These are phyloP conservation scores for Amphichorda felina DNA, from an alignment of 2,329 filamentous ascomycete species.

Conservation along the genomic window DNA sequence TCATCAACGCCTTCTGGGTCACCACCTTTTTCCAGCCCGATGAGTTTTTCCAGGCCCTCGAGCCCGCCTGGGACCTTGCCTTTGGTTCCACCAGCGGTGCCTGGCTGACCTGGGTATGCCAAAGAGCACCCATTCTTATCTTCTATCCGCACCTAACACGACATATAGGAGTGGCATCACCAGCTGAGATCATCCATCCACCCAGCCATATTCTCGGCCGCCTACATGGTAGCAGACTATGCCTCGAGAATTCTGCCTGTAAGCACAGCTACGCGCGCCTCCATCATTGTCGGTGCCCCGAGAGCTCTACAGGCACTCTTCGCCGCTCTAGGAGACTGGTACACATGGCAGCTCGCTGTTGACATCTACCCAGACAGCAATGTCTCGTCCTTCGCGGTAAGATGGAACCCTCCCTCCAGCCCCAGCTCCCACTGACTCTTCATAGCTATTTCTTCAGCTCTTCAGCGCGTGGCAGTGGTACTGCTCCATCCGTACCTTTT, in stretches of 20 bases:
- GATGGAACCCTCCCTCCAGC: slow-evolving; percentile 11
- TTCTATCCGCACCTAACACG: slow-evolving; percentile 1
- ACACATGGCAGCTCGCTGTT: slow-evolving; percentile 72
- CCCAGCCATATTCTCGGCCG: slow-evolving; percentile 69
- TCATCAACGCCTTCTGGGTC: slow-evolving; percentile 67
- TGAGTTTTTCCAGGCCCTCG: slow-evolving; percentile 91
- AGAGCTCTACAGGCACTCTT: slow-evolving; percentile 66
- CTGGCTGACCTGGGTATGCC: slow-evolving; percentile 88
- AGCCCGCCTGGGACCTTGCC: slow-evolving; percentile 83
- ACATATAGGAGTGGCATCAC: slow-evolving; percentile 73
- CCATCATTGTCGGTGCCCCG: slow-evolving; percentile 60
- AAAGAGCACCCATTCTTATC: no score
- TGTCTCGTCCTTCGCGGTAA: slow-evolving; percentile 59
- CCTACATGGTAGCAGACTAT: slow-evolving; percentile 53
- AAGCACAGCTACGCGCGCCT: slow-evolving; percentile 43
- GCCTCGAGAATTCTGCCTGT: slow-evolving; percentile 42
- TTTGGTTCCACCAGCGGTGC: slow-evolving; percentile 70
- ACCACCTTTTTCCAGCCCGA: slow-evolving; percentile 96
- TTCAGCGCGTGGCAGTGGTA: slow-evolving; percentile 81
- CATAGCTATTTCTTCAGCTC: slow-evolving; percentile 23
- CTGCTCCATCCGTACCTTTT: slow-evolving; percentile 84
- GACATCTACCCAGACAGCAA: slow-evolving; percentile 53
- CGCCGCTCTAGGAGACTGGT: slow-evolving; percentile 72
- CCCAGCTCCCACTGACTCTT: not conserved
- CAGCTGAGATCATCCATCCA: slow-evolving; percentile 84